Conservation (phyloP, 768 basidiomycete species). For the Astraeus odoratus region DNA sequence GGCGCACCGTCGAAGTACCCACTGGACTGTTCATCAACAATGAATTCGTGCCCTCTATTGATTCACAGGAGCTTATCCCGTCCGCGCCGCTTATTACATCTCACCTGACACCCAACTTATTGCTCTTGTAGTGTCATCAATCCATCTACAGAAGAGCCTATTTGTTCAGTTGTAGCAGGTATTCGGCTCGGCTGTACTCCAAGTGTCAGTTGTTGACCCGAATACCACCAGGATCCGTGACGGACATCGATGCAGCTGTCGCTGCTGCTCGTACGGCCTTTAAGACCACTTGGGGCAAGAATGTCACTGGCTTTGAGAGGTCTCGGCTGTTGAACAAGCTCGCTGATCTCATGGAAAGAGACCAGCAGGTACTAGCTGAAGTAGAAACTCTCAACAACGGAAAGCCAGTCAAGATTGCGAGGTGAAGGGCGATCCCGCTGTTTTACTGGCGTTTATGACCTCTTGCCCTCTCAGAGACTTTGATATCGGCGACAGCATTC, state of each 20-base stretch:
- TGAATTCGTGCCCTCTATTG: slow-evolving; percentile 73
- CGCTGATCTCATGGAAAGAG: slow-evolving; percentile 84
- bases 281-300: slow-evolving; percentile 84
- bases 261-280: slow-evolving; percentile 78
- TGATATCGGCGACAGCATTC: slow-evolving; percentile 73
- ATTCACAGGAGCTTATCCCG: slow-evolving; percentile 60
- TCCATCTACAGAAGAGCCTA: slow-evolving; percentile 70
- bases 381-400: slow-evolving; percentile 88
- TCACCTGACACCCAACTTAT: slow-evolving; percentile 11
- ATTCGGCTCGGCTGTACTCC: background rate
- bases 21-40: slow-evolving; percentile 92
- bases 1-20: slow-evolving; percentile 53
- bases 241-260: slow-evolving; percentile 81
- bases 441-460: slow-evolving; percentile 16
- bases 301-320: slow-evolving; percentile 77
- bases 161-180: slow-evolving; percentile 67
- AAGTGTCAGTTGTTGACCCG: slow-evolving; percentile 2
- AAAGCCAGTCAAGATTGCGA: slow-evolving; percentile 67
- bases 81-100: slow-evolving; percentile 27
- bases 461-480: slow-evolving; percentile 46
- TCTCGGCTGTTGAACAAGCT: slow-evolving; percentile 77
- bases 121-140: slow-evolving; percentile 53
- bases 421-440: slow-evolving; percentile 31
- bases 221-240: slow-evolving; percentile 44
- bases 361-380: slow-evolving; percentile 75